These are phyloP conservation scores for Talaromyces sp. DNA, from an alignment of 2,329 filamentous ascomycete genomes.

Conservation along the genomic window DNA sequence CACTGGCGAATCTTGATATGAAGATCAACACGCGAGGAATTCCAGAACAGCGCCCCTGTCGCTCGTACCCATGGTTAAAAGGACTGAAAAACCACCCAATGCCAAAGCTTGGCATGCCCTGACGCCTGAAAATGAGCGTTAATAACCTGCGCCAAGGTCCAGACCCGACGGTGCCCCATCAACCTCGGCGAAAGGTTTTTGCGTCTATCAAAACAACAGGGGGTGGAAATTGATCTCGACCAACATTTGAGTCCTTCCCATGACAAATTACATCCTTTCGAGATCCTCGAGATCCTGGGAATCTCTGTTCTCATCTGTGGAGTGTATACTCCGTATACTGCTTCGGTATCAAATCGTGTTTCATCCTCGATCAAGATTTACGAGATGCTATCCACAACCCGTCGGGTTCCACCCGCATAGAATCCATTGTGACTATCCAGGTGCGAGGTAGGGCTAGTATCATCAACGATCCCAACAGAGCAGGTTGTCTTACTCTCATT, in stretches of 20 bases:
- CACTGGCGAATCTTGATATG: constrained; percentile 9
- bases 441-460: too few relatives aligned
- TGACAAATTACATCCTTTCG: not conserved
- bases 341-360: constrained; percentile 4
- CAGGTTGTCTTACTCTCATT: constrained; percentile 10
- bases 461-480: too few relatives aligned
- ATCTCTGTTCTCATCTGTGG: not conserved
- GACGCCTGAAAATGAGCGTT: not conserved
- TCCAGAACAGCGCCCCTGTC: constrained; percentile 6
- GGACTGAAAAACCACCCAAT: too few relatives aligned
- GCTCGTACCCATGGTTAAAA: constrained; percentile 1
- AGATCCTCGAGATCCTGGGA: not conserved
- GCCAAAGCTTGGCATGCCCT: constrained; percentile 19
- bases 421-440: not conserved
- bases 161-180: not conserved
- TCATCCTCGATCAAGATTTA: constrained; percentile 16
- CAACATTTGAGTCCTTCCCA: constrained; percentile 1
- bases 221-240: not conserved
- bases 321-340: not conserved
- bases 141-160: constrained; percentile 14
- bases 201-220: constrained; percentile 1
- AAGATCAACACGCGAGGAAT: constrained; percentile 9
- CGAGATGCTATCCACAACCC: not conserved
- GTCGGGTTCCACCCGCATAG: not conserved
- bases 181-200: constrained; percentile 4